phyloP scores from a whole-genome alignment of 2,329 filamentous ascomycete genomes.

The Calonectria pauciramosa region DNA sequence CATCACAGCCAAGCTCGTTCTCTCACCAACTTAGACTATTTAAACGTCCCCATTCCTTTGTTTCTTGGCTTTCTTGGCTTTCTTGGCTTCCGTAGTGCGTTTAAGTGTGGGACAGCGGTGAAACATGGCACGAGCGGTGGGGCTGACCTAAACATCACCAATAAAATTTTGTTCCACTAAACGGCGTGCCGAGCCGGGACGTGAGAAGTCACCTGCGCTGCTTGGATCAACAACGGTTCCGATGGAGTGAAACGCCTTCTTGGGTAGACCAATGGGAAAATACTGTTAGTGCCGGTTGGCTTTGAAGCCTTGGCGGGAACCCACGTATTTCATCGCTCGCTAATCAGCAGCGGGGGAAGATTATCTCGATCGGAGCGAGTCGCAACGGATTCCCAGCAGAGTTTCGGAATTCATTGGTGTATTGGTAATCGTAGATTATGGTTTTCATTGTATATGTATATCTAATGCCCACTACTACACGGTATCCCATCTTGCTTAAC shows the following conservation, averaged over 20 bases:
- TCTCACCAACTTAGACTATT: not conserved
- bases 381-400: too few species aligned
- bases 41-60: not conserved
- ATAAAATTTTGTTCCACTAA: not conserved
- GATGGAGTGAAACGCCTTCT: not conserved
- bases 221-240: not conserved
- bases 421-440: not conserved
- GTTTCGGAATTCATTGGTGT: not conserved
- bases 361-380: not conserved
- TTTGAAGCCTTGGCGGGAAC: not conserved
- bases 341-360: not conserved
- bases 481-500: not conserved
- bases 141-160: not conserved
- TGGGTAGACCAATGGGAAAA: not conserved
- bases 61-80: too few species aligned
- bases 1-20: not conserved
- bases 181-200: not conserved
- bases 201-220: not conserved
- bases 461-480: not conserved
- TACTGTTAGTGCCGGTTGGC: not conserved
- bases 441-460: not conserved
- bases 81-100: too few species aligned
- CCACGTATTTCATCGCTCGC: not conserved
- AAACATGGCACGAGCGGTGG: not conserved
- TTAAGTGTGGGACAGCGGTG: not conserved